A percentile compares a stretch with the other conserved stretches of the same genome.
Evolutionary conservation across 2,329 filamentous ascomycete genomes (phyloP).

Genomic region (Cordyceps cateniannulata): DNA sequence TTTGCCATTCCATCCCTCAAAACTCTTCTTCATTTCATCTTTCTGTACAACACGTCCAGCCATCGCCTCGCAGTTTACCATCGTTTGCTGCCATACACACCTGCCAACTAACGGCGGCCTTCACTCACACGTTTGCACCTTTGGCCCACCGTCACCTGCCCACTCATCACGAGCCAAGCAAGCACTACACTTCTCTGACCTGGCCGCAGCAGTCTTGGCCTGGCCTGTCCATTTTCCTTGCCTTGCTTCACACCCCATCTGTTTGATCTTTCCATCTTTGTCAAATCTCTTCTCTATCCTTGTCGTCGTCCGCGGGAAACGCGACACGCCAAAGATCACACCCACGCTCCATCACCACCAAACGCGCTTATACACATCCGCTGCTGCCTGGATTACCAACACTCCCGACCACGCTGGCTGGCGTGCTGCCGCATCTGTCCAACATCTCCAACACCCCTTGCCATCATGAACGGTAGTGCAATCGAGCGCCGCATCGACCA

Average conservation of each 20-base stretch:
- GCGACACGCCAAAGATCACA: not conserved
- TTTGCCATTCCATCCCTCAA: not conserved
- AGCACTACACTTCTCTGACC: not conserved
- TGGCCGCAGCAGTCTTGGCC: not conserved
- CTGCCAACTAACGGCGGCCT: not conserved
- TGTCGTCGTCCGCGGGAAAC: not conserved
- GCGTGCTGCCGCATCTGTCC: not conserved
- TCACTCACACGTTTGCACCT: not conserved
- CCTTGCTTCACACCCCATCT: not conserved
- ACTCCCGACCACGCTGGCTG: not conserved
- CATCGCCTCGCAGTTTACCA: not conserved
- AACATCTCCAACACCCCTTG: not conserved
- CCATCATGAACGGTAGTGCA: constrained; percentile 6
- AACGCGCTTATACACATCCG: not conserved
- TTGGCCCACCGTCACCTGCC: constrained; percentile 4
- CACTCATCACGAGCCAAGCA: constrained; percentile 2
- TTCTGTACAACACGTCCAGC: not conserved
- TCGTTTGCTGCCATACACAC: not conserved
- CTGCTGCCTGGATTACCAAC: not conserved
- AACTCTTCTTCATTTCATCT: not conserved
- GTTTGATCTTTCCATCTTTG: not conserved
- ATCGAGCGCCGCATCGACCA: constrained; percentile 44
- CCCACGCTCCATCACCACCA: not conserved
- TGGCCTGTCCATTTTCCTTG: not conserved
- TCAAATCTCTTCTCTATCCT: not conserved